These are phyloP conservation scores for Cyclotella sp. DNA, from an alignment of 108 stramenopile genomes.

Conservation along the genomic window DNA sequence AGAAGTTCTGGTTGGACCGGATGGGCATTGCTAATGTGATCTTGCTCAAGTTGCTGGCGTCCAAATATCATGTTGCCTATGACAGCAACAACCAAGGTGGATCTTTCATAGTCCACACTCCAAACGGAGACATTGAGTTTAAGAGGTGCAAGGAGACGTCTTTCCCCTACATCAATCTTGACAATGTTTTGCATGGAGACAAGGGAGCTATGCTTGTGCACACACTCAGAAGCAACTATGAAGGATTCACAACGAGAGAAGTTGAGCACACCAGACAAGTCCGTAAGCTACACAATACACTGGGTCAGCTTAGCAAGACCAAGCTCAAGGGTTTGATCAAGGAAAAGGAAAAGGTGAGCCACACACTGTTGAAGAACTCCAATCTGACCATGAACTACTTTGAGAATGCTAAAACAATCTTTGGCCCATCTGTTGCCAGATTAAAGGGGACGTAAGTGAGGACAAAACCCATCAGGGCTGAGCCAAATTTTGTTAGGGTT, in stretches of 20 bases:
- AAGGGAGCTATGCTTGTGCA: constrained; percentile 15
- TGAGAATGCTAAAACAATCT: too few species aligned
- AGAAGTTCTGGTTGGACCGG: too few species aligned
- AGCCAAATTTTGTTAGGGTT: background rate
- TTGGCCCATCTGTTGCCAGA: background rate
- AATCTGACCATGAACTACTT: too few species aligned
- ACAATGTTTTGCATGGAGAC: background rate
- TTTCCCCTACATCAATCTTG: constrained; percentile 10
- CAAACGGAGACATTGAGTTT: background rate
- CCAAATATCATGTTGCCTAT: constrained; percentile 32
- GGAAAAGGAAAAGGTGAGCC: too few species aligned
- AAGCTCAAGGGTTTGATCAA: too few species aligned
- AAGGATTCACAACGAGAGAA: too few species aligned
- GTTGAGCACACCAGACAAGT: too few species aligned
- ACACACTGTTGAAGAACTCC: too few species aligned
- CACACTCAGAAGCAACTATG: background rate
- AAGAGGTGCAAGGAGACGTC: constrained; percentile 2
- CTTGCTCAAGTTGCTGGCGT: constrained; percentile 28
- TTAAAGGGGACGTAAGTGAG: background rate
- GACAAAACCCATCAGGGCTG: too few species aligned
- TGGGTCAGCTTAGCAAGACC: too few species aligned
- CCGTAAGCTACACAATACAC: too few species aligned
- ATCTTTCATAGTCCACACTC: background rate
- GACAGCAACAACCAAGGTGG: constrained; percentile 23
- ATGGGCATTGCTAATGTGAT: constrained; percentile 57